Conservation (phyloP, 176 grass and related monocot genomes). For the Oryza meridionalis region DNA sequence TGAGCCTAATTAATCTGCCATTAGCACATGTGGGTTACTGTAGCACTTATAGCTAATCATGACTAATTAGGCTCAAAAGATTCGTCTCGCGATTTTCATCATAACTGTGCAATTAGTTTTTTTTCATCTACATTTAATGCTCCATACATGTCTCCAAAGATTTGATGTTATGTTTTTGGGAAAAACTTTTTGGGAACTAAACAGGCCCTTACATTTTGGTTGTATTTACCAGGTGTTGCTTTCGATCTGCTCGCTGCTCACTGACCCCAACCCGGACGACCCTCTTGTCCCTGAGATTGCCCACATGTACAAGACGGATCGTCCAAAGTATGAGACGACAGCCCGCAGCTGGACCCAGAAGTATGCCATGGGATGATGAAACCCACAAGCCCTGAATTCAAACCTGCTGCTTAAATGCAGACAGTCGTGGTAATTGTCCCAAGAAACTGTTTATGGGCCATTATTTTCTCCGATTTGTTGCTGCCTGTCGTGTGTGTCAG, state of each 20-base stretch:
- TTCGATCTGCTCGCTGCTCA: constrained; percentile 74
- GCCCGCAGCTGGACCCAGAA: constrained; percentile 77
- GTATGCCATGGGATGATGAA: constrained; percentile 74
- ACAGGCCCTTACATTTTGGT: background rate
- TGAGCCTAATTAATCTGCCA: too few species aligned
- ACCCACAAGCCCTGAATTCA: background rate
- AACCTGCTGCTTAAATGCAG: constrained; percentile 40
- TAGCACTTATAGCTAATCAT: too few species aligned
- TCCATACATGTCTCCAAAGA: too few species aligned
- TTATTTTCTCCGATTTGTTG: constrained; percentile 47
- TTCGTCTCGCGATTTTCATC: too few species aligned
- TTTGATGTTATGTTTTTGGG: too few species aligned
- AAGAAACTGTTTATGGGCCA: constrained; percentile 39
- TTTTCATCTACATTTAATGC: too few species aligned
- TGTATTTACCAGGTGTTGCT: constrained; percentile 54
- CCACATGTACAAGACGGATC: constrained; percentile 74
- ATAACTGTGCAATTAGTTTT: too few species aligned
- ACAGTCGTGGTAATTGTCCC: constrained; percentile 38
- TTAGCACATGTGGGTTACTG: too few species aligned
- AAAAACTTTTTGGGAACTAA: too few species aligned
- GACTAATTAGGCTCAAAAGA: too few species aligned
- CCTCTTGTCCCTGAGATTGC: constrained; percentile 78
- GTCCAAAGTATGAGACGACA: constrained; percentile 60
- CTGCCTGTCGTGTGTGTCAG: constrained; percentile 36
- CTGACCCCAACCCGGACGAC: constrained; percentile 71